These are phyloP conservation scores for Salix arbutifolia DNA, from an alignment of 345 rosid species.

Conservation along the genomic window DNA sequence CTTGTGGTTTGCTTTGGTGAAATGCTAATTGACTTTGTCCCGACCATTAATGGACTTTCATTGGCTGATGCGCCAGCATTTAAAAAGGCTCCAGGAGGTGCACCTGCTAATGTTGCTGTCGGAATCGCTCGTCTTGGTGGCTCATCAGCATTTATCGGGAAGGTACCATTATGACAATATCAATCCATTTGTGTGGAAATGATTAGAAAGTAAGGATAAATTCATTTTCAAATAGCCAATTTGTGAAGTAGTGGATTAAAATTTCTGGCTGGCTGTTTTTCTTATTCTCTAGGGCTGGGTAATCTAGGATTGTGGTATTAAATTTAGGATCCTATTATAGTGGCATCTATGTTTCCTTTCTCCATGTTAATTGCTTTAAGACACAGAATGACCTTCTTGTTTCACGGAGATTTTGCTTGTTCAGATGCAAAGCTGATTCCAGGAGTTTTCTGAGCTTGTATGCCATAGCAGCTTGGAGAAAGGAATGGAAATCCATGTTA, in stretches of 20 bases:
- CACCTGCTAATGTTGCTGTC: conserved; percentile 95
- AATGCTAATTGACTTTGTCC: conserved; percentile 94
- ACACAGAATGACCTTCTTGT: neutral
- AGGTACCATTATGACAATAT: conserved; percentile 38
- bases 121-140: conserved; percentile 96
- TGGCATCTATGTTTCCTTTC: neutral
- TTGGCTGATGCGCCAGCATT: conserved; percentile 88
- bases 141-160: conserved; percentile 84
- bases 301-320: neutral
- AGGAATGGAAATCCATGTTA: too few relatives aligned
- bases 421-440: neutral
- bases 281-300: neutral
- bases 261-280: neutral
- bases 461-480: neutral
- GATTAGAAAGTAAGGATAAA: neutral
- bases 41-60: conserved; percentile 71
- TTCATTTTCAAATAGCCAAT: neutral
- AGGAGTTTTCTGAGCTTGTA: neutral
- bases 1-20: conserved; percentile 90
- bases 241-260: neutral
- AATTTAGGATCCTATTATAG: neutral
- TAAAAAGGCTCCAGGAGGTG: conserved; percentile 93
- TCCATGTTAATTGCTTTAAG: neutral
- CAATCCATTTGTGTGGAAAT: neutral
- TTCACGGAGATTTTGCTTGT: neutral